A percentile compares a stretch with the other conserved stretches of the same genome.
Conservation (phyloP, 805 yeast genomes). For the Candida tammaniensis region DNA sequence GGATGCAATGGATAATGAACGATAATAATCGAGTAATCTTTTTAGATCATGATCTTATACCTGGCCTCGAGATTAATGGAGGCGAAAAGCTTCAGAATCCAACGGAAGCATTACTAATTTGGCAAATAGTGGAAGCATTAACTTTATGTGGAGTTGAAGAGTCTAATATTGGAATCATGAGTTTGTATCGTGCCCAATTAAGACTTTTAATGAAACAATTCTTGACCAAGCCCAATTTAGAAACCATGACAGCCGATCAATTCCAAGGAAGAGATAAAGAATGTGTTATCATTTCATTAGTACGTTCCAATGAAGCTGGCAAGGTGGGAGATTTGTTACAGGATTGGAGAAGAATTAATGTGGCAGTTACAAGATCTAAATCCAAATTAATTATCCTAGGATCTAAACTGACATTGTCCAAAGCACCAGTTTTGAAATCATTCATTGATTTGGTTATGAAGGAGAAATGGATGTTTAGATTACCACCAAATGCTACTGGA, state of each 20-base stretch:
- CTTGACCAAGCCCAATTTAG: constrained; percentile 46
- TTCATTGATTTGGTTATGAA: constrained; percentile 58
- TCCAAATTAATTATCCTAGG: constrained; percentile 83
- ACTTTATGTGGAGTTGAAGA: constrained; percentile 57
- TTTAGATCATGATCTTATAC: constrained; percentile 70
- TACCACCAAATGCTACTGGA: constrained; percentile 45
- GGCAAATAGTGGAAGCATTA: constrained; percentile 60
- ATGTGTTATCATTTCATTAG: constrained; percentile 85
- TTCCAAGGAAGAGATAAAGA: constrained; percentile 96
- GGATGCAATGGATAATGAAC: constrained; percentile 60
- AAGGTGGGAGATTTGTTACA: constrained; percentile 73
- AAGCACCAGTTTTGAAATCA: constrained; percentile 49
- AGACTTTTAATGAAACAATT: constrained; percentile 32
- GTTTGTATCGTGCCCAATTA: constrained; percentile 80
- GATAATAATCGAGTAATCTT: constrained; percentile 66
- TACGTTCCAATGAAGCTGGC: constrained; percentile 67
- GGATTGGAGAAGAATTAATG: constrained; percentile 93
- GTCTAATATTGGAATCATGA: constrained; percentile 76
- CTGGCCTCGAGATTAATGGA: constrained; percentile 49
- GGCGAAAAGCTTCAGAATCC: constrained; percentile 74
- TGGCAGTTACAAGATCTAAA: constrained; percentile 88
- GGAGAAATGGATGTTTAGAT: constrained; percentile 61
- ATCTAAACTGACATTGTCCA: constrained; percentile 59
- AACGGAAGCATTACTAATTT: constrained; percentile 65
- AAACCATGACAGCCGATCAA: constrained; percentile 88